Evolutionary conservation across 352 stramenopile species (phyloP).

Genomic region (Halophytophthora batemanensis): DNA sequence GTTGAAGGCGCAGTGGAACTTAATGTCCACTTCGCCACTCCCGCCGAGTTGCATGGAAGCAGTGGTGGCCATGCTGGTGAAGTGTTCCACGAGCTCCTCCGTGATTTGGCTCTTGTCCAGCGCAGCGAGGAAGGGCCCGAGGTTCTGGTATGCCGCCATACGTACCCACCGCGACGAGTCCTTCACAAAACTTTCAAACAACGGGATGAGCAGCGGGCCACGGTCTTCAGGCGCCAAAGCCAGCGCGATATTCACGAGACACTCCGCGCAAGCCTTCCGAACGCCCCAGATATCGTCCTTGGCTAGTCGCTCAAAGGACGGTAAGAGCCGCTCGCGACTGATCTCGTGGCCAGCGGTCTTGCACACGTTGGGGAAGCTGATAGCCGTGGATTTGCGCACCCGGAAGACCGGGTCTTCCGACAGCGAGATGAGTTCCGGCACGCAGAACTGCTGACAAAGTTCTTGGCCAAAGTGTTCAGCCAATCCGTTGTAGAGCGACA

Average conservation of each 20-base stretch:
- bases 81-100: conserved; percentile 78
- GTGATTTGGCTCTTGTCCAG: conserved; percentile 85
- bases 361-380: conserved; percentile 90
- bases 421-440: conserved; percentile 90
- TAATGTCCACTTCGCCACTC: conserved; percentile 84
- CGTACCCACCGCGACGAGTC: conserved; percentile 93
- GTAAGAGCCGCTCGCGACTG: conserved; percentile 85
- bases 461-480: conserved; percentile 83
- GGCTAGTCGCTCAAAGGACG: conserved; percentile 88
- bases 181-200: conserved; percentile 86
- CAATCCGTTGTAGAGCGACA: conserved; percentile 91
- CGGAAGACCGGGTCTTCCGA: conserved; percentile 92
- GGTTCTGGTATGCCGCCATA: conserved; percentile 92
- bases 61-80: conserved; percentile 79
- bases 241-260: conserved; percentile 85
- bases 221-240: conserved; percentile 70
- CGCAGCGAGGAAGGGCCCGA: conserved; percentile 68
- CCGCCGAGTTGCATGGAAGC: conserved; percentile 54
- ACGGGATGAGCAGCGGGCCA: conserved; percentile 78
- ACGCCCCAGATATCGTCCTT: conserved; percentile 94
- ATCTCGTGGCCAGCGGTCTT: conserved; percentile 71
- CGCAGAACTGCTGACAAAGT: conserved; percentile 92
- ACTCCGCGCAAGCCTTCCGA: conserved; percentile 91
- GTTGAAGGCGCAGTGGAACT: conserved; percentile 91
- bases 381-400: conserved; percentile 89